A percentile compares a stretch with the other conserved stretches of the same genome.
Conservation (phyloP, 2,329 filamentous ascomycete genomes). For the Trichophyton benhamiae region DNA sequence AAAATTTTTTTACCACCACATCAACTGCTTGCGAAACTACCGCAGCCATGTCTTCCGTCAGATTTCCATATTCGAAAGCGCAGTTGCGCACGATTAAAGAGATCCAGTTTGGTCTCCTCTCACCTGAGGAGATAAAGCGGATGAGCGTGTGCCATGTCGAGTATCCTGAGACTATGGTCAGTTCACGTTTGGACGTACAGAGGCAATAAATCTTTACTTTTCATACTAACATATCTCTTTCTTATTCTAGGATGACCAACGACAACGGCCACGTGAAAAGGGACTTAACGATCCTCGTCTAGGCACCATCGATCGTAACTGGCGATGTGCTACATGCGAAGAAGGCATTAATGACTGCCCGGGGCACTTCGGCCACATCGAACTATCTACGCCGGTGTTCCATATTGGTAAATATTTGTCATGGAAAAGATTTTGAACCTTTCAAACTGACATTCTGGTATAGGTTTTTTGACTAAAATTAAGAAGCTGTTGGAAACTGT, state of each 20-base stretch:
- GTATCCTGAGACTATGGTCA: slow-evolving; percentile 91
- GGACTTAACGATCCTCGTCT: slow-evolving; percentile 93
- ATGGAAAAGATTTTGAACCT: neutral
- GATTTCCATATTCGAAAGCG: slow-evolving; percentile 83
- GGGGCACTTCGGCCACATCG: slow-evolving; percentile 97
- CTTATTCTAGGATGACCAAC: slow-evolving; percentile 60
- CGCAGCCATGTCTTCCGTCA: slow-evolving; percentile 76
- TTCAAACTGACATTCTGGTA: slow-evolving; percentile 21
- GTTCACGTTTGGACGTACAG: slow-evolving; percentile 13
- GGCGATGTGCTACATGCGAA: slow-evolving; percentile 90
- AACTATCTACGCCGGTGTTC: slow-evolving; percentile 90
- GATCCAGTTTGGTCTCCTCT: slow-evolving; percentile 96
- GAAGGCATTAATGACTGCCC: slow-evolving; percentile 94
- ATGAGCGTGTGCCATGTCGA: slow-evolving; percentile 95
- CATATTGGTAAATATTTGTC: slow-evolving; percentile 51
- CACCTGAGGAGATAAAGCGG: slow-evolving; percentile 96
- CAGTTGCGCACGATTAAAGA: slow-evolving; percentile 96
- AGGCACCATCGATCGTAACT: slow-evolving; percentile 89
- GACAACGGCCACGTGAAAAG: slow-evolving; percentile 76
- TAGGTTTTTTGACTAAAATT: slow-evolving; percentile 95
- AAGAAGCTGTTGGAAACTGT: slow-evolving; percentile 99
- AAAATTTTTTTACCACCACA: neutral
- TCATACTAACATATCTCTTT: slow-evolving; percentile 9
- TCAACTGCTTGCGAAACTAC: slow-evolving; percentile 1
- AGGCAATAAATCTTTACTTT: neutral